A percentile compares a stretch with the other conserved stretches of the same genome.
Evolutionary conservation across 2,329 filamentous ascomycete genomes (phyloP).

Genomic region (Whalleya microplaca): DNA sequence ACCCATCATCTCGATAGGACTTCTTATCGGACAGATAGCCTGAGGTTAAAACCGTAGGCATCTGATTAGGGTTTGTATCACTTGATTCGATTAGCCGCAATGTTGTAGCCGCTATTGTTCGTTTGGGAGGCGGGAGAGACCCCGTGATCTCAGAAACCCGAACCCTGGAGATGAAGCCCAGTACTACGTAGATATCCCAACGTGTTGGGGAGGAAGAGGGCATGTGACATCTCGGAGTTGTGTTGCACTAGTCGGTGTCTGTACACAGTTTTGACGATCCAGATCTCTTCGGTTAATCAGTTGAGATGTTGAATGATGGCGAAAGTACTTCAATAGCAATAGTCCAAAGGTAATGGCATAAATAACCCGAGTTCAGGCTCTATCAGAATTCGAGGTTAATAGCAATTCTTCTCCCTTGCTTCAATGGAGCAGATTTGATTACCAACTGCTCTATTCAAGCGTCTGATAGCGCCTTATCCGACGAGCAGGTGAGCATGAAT

Average conservation of each 20-base stretch:
- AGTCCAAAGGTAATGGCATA: too few species aligned
- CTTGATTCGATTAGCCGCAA: background rate
- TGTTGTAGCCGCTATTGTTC: background rate
- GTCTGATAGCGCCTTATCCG: constrained; percentile 13
- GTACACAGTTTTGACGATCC: too few species aligned
- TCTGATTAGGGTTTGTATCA: background rate
- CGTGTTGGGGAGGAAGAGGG: background rate
- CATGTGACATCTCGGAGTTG: background rate
- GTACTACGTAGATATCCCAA: background rate
- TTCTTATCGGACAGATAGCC: background rate
- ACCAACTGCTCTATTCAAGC: constrained; percentile 6
- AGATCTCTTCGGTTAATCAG: too few species aligned
- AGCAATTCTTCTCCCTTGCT: constrained; percentile 14
- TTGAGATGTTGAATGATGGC: too few species aligned
- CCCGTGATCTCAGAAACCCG: background rate
- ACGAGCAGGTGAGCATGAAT: too few species aligned
- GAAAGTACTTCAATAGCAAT: too few species aligned
- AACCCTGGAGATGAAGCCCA: background rate
- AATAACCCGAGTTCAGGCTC: too few species aligned
- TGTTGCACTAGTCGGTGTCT: background rate
- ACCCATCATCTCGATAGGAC: background rate
- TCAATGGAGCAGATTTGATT: background rate
- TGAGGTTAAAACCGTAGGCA: background rate
- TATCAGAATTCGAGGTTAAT: constrained; percentile 2
- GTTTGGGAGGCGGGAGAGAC: background rate